Evolutionary conservation across 73 alveolate species (phyloP).

Genomic region (Uronychia setigera): DNA sequence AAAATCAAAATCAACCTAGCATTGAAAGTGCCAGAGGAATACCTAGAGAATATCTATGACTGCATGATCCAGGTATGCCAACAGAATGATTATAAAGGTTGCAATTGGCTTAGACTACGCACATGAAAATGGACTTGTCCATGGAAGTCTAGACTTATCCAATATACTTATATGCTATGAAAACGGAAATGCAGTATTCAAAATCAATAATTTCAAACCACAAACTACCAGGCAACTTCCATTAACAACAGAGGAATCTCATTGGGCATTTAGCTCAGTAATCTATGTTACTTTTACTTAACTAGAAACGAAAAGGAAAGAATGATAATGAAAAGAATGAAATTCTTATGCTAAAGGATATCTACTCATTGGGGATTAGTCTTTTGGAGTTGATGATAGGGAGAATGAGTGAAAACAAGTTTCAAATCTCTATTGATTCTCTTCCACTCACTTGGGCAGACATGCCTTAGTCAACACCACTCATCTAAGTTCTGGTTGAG

Average conservation of each 20-base stretch:
- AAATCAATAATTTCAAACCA: conserved; percentile 46
- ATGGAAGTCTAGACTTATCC: conserved; percentile 50
- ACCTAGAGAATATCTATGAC: conserved; percentile 52
- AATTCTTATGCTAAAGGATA: conserved; percentile 55
- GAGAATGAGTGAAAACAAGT: conserved; percentile 34
- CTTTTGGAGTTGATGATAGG: conserved; percentile 68
- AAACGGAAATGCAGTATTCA: conserved; percentile 34
- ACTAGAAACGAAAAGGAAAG: conserved; percentile 15
- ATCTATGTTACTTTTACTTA: neutral
- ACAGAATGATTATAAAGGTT: neutral
- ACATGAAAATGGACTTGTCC: conserved; percentile 51
- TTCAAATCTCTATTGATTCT: conserved; percentile 53
- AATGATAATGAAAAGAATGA: conserved; percentile 48
- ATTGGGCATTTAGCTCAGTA: conserved; percentile 41
- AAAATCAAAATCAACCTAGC: conserved; percentile 44
- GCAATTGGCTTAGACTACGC: conserved; percentile 59
- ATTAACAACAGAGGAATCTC: conserved; percentile 42
- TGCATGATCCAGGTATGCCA: conserved; percentile 45
- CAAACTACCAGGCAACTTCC: conserved; percentile 28
- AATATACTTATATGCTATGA: conserved; percentile 30
- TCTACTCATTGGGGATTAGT: conserved; percentile 64
- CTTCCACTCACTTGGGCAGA: conserved; percentile 74
- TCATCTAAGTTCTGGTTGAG: conserved; percentile 58
- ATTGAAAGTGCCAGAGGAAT: conserved; percentile 43
- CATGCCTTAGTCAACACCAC: conserved; percentile 56